Percentiles rank a stretch among this genome's conserved stretches.
These are phyloP conservation scores for Brassica rapa DNA, from an alignment of 345 rosid species.

Conservation along the genomic window DNA sequence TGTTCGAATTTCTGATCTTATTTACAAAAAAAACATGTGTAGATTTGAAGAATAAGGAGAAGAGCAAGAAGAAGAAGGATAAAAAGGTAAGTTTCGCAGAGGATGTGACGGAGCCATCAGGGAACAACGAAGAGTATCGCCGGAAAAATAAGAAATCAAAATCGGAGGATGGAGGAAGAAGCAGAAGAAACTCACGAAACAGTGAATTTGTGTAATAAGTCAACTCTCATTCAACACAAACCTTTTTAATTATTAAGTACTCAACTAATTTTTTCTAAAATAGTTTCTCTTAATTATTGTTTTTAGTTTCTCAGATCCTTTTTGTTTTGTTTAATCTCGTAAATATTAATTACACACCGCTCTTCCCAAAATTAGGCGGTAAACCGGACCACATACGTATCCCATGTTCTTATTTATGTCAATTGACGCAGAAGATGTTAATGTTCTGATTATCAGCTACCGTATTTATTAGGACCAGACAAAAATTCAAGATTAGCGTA, in stretches of 20 bases:
- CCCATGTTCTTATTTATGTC: not conserved
- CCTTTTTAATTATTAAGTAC: no score
- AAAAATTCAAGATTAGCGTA: not conserved
- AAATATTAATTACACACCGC: not conserved
- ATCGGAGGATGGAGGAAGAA: slow-evolving; percentile 11
- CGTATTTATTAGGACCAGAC: not conserved
- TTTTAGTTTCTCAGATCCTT: not conserved
- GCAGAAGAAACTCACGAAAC: not conserved
- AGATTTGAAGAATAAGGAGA: not conserved
- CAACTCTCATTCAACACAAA: not conserved
- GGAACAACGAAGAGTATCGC: slow-evolving; percentile 59
- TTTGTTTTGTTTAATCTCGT: not conserved
- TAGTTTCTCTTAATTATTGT: not conserved
- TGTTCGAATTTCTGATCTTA: not conserved
- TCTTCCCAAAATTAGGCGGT: slow-evolving; percentile 1
- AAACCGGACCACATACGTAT: slow-evolving; percentile 1
- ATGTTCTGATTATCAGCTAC: not conserved
- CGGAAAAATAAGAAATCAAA: slow-evolving; percentile 2
- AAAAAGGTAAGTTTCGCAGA: slow-evolving; percentile 76
- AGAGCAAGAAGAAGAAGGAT: slow-evolving; percentile 43
- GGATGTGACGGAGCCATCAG: slow-evolving; percentile 65
- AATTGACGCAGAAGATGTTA: not conserved
- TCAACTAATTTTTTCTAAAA: not conserved
- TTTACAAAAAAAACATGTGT: slow-evolving; percentile 5
- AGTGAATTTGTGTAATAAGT: slow-evolving; percentile 15